phyloP scores from a whole-genome alignment of 305 asterid species.

The Fraxinus ornus region DNA sequence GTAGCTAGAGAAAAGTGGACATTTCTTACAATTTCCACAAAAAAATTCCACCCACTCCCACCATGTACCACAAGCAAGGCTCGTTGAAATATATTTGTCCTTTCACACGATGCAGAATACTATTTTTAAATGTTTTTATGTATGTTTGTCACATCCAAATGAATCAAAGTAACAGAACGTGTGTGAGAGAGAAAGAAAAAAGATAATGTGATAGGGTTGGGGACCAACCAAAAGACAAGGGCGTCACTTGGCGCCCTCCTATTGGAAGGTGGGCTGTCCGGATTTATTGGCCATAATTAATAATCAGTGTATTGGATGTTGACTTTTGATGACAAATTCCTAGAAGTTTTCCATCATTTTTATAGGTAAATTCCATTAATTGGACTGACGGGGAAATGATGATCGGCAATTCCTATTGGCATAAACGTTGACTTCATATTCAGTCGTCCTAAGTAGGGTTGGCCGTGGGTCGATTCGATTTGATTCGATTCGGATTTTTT shows the following conservation, averaged over 20 bases:
- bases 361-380: neutral
- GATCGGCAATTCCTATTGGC: neutral
- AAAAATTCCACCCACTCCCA: too few species aligned
- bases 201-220: too few species aligned
- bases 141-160: neutral
- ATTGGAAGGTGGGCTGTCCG: too few species aligned
- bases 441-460: neutral
- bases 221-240: too few species aligned
- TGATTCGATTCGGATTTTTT: too few species aligned
- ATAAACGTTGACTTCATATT: neutral
- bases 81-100: neutral
- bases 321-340: neutral
- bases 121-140: too few species aligned
- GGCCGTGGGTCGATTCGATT: too few species aligned
- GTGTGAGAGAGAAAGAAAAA: neutral
- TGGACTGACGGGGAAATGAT: neutral
- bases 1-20: too few species aligned
- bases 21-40: too few species aligned
- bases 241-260: too few species aligned
- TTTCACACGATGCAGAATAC: neutral
- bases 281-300: too few species aligned
- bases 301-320: neutral
- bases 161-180: neutral
- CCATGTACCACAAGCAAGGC: too few species aligned
- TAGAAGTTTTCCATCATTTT: neutral